A percentile compares a stretch with the other conserved stretches of the same genome.
Conservation (phyloP, 768 basidiomycete species). For the Termitomyces titanicus region DNA sequence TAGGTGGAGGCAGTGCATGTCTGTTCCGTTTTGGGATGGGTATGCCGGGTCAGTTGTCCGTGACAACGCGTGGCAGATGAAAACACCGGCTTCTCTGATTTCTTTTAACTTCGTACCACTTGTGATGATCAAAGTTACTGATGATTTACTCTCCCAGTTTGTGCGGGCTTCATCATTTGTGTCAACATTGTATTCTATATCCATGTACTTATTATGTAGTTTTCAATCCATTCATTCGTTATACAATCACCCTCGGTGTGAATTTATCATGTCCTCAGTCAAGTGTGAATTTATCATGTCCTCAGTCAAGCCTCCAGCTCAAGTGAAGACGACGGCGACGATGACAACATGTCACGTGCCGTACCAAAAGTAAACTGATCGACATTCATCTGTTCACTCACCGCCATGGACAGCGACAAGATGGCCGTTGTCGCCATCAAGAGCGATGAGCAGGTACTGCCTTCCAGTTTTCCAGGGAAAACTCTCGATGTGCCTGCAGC, state of each 20-base stretch:
- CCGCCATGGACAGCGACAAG: conserved; percentile 20
- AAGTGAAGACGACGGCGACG: neutral
- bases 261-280: too few species aligned
- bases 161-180: neutral
- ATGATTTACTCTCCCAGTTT: neutral
- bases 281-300: too few species aligned
- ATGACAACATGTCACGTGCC: conserved; percentile 12
- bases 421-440: conserved; percentile 10
- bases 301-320: too few species aligned
- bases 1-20: conserved; percentile 30
- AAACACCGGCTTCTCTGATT: conserved; percentile 68
- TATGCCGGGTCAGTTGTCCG: conserved; percentile 31
- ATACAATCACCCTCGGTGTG: too few species aligned
- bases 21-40: conserved; percentile 47
- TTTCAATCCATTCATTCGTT: neutral
- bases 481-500: neutral
- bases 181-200: neutral
- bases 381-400: neutral
- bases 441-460: neutral
- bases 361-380: conserved; percentile 10
- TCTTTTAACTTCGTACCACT: neutral
- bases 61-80: conserved; percentile 42
- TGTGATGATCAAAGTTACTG: neutral
- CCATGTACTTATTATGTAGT: neutral
- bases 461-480: neutral